Conservation (phyloP, 495 filamentous ascomycete genomes). For the Cryomyces minteri region DNA sequence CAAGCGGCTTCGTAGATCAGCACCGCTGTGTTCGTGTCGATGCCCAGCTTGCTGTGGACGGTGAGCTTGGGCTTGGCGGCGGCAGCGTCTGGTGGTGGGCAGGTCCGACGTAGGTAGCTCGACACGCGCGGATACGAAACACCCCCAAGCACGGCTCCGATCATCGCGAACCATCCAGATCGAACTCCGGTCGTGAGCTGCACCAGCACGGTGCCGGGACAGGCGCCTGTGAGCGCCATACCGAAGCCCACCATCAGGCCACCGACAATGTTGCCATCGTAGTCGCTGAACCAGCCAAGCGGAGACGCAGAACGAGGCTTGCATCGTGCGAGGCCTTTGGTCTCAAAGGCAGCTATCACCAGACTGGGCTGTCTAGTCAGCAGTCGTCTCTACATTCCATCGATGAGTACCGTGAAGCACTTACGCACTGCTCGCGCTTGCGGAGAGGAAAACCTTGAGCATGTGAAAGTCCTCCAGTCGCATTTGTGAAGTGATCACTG, state of each 20-base stretch:
- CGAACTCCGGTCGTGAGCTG: conserved; percentile 30
- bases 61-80: conserved; percentile 9
- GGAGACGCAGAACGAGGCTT: conserved; percentile 6
- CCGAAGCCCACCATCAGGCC: conserved; percentile 33
- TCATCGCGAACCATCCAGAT: conserved; percentile 21
- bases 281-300: conserved; percentile 21
- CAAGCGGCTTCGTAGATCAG: conserved; percentile 2
- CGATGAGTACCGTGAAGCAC: conserved; percentile 4
- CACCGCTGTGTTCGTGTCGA: conserved; percentile 1
- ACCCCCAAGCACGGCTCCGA: conserved; percentile 7
- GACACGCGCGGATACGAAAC: background rate
- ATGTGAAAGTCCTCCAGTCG: conserved; percentile 34
- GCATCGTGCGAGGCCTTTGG: background rate
- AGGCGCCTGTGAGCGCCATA: conserved; percentile 36
- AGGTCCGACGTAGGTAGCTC: background rate
- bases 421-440: conserved; percentile 34
- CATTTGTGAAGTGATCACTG: conserved; percentile 34
- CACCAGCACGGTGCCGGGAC: conserved; percentile 34
- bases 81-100: background rate
- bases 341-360: conserved; percentile 1
- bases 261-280: conserved; percentile 38
- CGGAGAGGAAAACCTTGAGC: conserved; percentile 36
- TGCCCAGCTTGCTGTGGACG: conserved; percentile 18
- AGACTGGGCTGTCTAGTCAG: background rate
- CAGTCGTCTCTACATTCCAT: too few species aligned